Percentiles rank a stretch among this genome's conserved stretches.
phyloP scores from a whole-genome alignment of 208 protist genomes.

The Trypanosomatidae sp. region DNA sequence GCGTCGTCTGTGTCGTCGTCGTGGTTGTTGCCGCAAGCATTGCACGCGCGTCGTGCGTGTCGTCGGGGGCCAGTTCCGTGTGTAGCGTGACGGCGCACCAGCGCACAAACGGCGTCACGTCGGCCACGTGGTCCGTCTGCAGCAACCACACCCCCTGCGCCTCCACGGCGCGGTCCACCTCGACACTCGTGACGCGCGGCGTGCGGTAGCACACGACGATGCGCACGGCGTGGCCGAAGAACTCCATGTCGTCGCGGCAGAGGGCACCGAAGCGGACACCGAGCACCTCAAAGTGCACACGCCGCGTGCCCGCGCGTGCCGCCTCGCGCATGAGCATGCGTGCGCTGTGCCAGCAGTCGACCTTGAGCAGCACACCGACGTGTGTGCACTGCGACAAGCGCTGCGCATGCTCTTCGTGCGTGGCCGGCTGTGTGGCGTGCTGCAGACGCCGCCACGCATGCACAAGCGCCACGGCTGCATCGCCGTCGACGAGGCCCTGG shows the following conservation, averaged over 20 bases:
- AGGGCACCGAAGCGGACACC: conserved; percentile 71
- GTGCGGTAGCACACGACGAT: conserved; percentile 72
- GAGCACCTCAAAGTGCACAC: conserved; percentile 58
- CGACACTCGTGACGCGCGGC: conserved; percentile 23
- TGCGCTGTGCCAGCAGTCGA: conserved; percentile 80
- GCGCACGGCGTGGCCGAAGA: conserved; percentile 58
- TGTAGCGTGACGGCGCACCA: conserved; percentile 70
- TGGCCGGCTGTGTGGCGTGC: conserved; percentile 12
- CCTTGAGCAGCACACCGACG: conserved; percentile 76
- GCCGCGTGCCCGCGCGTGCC: conserved; percentile 41
- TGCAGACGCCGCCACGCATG: conserved; percentile 39
- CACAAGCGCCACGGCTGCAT: conserved; percentile 16
- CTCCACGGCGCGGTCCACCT: conserved; percentile 65
- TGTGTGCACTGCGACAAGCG: conserved; percentile 52
- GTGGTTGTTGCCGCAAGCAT: too few species aligned
- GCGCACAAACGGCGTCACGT: conserved; percentile 61
- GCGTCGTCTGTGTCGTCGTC: too few species aligned
- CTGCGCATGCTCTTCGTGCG: conserved; percentile 42
- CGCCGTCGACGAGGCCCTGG: conserved; percentile 13
- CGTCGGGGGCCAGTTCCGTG: too few species aligned
- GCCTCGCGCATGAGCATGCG: conserved; percentile 65
- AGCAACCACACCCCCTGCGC: conserved; percentile 49
- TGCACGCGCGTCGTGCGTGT: too few species aligned
- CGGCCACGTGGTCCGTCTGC: conserved; percentile 66
- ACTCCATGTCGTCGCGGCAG: conserved; percentile 47